These are phyloP conservation scores for Cicer yamashitae DNA, from an alignment of 306 rosid species.

Conservation along the genomic window DNA sequence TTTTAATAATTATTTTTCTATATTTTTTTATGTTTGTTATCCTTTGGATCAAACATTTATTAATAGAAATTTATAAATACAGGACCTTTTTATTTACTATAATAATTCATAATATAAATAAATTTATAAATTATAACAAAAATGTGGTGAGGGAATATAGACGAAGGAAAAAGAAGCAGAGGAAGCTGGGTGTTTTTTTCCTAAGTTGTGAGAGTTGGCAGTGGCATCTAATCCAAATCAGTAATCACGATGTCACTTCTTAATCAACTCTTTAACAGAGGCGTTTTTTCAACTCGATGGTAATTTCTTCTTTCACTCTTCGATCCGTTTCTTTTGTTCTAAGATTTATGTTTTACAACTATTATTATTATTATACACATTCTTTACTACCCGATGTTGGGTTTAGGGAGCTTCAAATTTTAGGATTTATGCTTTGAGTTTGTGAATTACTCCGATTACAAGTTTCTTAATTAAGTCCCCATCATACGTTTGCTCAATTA, in stretches of 20 bases:
- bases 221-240: conserved; percentile 4
- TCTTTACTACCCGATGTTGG: conserved; percentile 26
- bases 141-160: neutral
- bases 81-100: too few species aligned
- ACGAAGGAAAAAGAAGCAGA: neutral
- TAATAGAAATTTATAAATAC: too few species aligned
- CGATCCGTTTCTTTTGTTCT: neutral
- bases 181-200: neutral
- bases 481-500: conserved; percentile 3
- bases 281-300: conserved; percentile 92
- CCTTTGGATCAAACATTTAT: too few species aligned
- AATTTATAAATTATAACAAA: too few species aligned
- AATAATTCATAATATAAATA: too few species aligned
- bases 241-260: conserved; percentile 75
- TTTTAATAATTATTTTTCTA: too few species aligned
- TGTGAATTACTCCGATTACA: conserved; percentile 5
- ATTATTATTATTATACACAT: neutral
- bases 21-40: too few species aligned
- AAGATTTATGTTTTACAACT: neutral
- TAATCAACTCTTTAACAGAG: conserved; percentile 91
- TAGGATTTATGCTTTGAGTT: conserved; percentile 3
- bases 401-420: conserved; percentile 11
- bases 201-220: neutral
- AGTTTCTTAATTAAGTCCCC: neutral
- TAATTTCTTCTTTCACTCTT: conserved; percentile 38